Conservation (phyloP, 1,284 basidiomycete species). For the Leccinum proximum region DNA sequence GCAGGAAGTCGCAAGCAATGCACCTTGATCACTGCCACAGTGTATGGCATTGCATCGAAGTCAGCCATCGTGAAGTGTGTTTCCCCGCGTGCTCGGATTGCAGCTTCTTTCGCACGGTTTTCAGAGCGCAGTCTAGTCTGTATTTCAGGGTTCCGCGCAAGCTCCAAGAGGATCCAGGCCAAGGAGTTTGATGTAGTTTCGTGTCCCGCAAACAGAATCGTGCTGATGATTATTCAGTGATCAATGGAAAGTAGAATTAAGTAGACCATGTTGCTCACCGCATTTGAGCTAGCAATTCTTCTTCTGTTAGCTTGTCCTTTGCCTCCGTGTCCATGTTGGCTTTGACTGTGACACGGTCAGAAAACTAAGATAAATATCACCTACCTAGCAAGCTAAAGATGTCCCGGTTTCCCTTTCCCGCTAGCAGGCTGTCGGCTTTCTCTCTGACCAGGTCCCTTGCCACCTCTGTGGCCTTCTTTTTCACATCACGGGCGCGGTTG, state of each 20-base stretch:
- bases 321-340: slow-evolving; percentile 48
- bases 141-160: slow-evolving; percentile 36
- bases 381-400: slow-evolving; percentile 39
- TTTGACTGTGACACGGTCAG: slow-evolving; percentile 37
- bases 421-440: slow-evolving; percentile 35
- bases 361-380: slow-evolving; percentile 5
- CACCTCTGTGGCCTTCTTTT: slow-evolving; percentile 22
- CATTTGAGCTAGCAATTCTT: slow-evolving; percentile 55
- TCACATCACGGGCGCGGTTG: slow-evolving; percentile 32
- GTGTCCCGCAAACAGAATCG: slow-evolving; percentile 45
- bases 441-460: slow-evolving; percentile 40
- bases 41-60: slow-evolving; percentile 49
- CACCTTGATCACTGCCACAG: slow-evolving; percentile 51
- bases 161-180: slow-evolving; percentile 41
- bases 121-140: slow-evolving; percentile 41
- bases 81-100: slow-evolving; percentile 37
- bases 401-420: slow-evolving; percentile 34
- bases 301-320: slow-evolving; percentile 41
- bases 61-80: slow-evolving; percentile 41
- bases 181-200: slow-evolving; percentile 48
- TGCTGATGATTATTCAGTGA: slow-evolving; percentile 18
- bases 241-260: neutral
- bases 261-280: slow-evolving; percentile 28
- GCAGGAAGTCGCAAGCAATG: neutral
- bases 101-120: slow-evolving; percentile 33